Conservation (phyloP, 192 early-diverging fungal species). For the Oehlia diaphana region DNA sequence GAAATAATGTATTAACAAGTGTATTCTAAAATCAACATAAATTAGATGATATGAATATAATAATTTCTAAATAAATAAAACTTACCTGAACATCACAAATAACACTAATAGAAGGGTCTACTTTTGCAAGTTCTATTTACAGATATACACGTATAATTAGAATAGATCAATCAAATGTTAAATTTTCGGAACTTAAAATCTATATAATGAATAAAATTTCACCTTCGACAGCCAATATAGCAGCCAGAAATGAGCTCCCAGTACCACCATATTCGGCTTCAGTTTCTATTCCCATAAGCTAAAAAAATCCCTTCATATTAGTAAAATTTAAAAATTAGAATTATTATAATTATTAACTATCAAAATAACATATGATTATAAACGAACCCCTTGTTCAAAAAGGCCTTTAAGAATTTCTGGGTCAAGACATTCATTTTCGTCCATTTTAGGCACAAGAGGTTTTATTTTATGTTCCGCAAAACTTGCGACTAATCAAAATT, state of each 20-base stretch:
- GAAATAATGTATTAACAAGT: conserved; percentile 90
- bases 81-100: conserved; percentile 85
- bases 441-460: conserved; percentile 89
- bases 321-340: conserved; percentile 18
- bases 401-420: conserved; percentile 74
- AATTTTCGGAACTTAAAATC: too few species aligned
- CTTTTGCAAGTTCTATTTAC: conserved; percentile 80
- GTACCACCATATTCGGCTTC: conserved; percentile 77
- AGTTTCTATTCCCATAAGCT: conserved; percentile 94
- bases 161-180: not conserved
- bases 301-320: conserved; percentile 8
- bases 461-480: conserved; percentile 84
- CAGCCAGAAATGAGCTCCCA: conserved; percentile 79
- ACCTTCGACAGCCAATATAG: conserved; percentile 83
- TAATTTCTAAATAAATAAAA: not conserved
- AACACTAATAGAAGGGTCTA: conserved; percentile 91
- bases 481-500: conserved; percentile 60
- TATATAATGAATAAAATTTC: not conserved
- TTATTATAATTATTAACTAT: not conserved
- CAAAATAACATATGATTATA: conserved; percentile 20
- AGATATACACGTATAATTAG: not conserved
- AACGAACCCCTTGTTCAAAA: conserved; percentile 84
- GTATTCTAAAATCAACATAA: conserved; percentile 70
- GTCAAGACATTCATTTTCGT: conserved; percentile 86
- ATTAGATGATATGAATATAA: not conserved